phyloP scores from a whole-genome alignment of 768 basidiomycete species.

The Lentinula lateritia region DNA sequence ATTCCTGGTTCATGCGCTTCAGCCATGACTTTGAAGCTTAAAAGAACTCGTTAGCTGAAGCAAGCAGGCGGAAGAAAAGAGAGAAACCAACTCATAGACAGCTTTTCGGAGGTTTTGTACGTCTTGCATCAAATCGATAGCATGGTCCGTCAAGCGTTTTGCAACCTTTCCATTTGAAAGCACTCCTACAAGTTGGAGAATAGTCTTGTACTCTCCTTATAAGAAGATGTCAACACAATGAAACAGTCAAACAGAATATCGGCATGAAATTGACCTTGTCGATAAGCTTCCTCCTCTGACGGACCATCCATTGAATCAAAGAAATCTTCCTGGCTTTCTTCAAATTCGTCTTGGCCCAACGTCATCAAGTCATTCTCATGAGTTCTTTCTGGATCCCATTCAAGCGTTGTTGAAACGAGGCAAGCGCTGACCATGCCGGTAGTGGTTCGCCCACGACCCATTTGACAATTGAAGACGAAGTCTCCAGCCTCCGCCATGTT shows the following conservation, averaged over 20 bases:
- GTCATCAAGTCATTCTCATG: slow-evolving; percentile 10
- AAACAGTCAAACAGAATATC: not conserved
- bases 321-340: slow-evolving; percentile 28
- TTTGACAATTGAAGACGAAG: slow-evolving; percentile 95
- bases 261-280: slow-evolving; percentile 53
- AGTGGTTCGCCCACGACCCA: slow-evolving; percentile 89
- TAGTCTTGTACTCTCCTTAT: slow-evolving; percentile 95
- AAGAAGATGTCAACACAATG: not conserved
- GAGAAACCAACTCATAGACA: slow-evolving; percentile 75
- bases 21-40: slow-evolving; percentile 85
- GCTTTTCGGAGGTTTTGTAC: slow-evolving; percentile 96
- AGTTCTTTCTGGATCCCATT: slow-evolving; percentile 42
- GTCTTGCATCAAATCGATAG: slow-evolving; percentile 90
- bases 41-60: not conserved
- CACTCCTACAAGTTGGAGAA: slow-evolving; percentile 89
- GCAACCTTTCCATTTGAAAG: slow-evolving; percentile 90
- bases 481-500: slow-evolving; percentile 59
- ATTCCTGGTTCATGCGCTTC: slow-evolving; percentile 80
- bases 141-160: slow-evolving; percentile 83
- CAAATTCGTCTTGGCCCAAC: slow-evolving; percentile 26
- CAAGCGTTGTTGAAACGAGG: slow-evolving; percentile 70
- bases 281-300: slow-evolving; percentile 84
- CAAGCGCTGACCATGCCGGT: slow-evolving; percentile 94
- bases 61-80: not conserved
- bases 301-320: slow-evolving; percentile 77